Percentiles rank a stretch among this genome's conserved stretches.
These are phyloP conservation scores for Hypoxylon cercidicola DNA, from an alignment of 495 filamentous ascomycete species.

Conservation along the genomic window DNA sequence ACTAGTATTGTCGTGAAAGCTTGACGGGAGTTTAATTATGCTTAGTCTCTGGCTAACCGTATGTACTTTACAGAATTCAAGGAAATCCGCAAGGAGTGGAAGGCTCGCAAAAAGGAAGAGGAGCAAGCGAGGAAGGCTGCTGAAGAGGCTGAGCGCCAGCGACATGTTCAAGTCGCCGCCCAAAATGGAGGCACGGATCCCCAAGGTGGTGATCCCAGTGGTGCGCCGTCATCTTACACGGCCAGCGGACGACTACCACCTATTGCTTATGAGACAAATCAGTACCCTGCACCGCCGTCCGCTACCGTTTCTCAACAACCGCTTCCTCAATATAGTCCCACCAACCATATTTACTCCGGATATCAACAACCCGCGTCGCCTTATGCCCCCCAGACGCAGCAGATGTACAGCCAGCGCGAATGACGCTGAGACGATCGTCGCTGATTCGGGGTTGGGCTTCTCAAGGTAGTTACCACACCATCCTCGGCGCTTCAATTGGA, in stretches of 20 bases:
- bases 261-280: conserved; percentile 80
- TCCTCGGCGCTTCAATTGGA: no score
- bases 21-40: conserved; percentile 1
- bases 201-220: conserved; percentile 56
- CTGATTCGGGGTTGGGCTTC: conserved; percentile 2
- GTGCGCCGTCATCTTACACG: conserved; percentile 69
- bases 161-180: conserved; percentile 64
- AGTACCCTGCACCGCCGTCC: conserved; percentile 74
- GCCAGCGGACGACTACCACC: conserved; percentile 79
- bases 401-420: conserved; percentile 83
- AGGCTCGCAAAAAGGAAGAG: conserved; percentile 98
- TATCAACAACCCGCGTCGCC: conserved; percentile 78
- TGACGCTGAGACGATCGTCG: conserved; percentile 8
- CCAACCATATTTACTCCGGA: conserved; percentile 58
- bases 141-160: conserved; percentile 83
- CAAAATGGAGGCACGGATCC: conserved; percentile 49
- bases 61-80: conserved; percentile 81
- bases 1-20: not conserved
- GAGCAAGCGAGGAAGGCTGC: conserved; percentile 88
- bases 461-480: no score
- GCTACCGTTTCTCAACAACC: conserved; percentile 66
- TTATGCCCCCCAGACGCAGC: conserved; percentile 71
- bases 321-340: conserved; percentile 70
- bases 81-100: conserved; percentile 99
- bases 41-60: conserved; percentile 23